A percentile compares a stretch with the other conserved stretches of the same genome.
phyloP scores from a whole-genome alignment of 2,329 filamentous ascomycete genomes.

The Talaromyces sp. region DNA sequence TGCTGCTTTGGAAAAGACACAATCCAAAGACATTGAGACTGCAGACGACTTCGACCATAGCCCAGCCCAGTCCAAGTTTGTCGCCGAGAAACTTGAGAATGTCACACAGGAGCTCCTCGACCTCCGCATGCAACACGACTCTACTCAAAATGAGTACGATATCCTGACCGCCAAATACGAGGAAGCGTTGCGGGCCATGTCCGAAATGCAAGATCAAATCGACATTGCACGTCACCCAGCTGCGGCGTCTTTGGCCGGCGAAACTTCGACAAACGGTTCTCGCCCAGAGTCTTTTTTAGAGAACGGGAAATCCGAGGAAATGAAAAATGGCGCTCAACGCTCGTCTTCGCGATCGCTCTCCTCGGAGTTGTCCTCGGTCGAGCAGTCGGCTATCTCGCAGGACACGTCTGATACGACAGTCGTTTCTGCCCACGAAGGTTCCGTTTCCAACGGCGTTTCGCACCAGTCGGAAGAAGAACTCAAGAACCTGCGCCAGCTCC shows the following conservation, averaged over 20 bases:
- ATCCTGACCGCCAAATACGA: constrained; percentile 84
- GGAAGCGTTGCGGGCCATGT: constrained; percentile 74
- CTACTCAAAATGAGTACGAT: constrained; percentile 75
- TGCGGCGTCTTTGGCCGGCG: constrained; percentile 39
- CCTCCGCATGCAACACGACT: constrained; percentile 84
- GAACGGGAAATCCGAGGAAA: constrained; percentile 65
- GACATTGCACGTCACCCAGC: constrained; percentile 69
- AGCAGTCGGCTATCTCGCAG: constrained; percentile 65
- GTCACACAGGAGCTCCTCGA: constrained; percentile 90
- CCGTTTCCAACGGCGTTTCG: constrained; percentile 19
- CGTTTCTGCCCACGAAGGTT: constrained; percentile 18
- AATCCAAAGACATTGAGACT: constrained; percentile 21
- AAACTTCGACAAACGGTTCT: constrained; percentile 34
- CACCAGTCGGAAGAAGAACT: constrained; percentile 60
- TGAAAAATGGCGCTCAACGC: constrained; percentile 63
- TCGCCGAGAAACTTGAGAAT: constrained; percentile 86
- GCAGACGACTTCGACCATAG: constrained; percentile 51
- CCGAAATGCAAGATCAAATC: constrained; percentile 74
- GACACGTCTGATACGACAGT: constrained; percentile 60
- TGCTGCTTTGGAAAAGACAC: constrained; percentile 31
- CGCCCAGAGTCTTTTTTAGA: constrained; percentile 82
- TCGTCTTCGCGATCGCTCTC: constrained; percentile 89
- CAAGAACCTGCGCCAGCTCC: constrained; percentile 64
- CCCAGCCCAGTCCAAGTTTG: constrained; percentile 76
- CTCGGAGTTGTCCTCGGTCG: constrained; percentile 85